Percentiles rank a stretch among this genome's conserved stretches.
Evolutionary conservation across 495 filamentous ascomycete genomes (phyloP).

Genomic region (Saxophila tyrrhenica): DNA sequence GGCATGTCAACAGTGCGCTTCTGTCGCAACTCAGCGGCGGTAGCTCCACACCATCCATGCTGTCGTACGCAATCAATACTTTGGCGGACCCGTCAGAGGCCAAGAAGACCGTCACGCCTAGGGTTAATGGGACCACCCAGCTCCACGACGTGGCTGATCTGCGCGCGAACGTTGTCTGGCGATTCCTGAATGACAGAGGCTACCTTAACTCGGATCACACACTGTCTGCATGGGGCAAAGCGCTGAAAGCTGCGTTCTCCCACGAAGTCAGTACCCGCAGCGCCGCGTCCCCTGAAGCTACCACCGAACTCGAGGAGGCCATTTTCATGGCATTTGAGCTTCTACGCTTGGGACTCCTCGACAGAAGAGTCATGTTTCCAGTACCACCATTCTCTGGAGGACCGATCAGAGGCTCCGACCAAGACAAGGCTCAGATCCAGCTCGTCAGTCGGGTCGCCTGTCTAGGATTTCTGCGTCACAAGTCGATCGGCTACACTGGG

Average conservation of each 20-base stretch:
- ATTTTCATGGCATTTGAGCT: slow-evolving; percentile 72
- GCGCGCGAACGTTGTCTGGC: slow-evolving; percentile 65
- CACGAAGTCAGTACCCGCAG: slow-evolving; percentile 30
- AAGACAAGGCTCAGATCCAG: slow-evolving; percentile 43
- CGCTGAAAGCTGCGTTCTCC: slow-evolving; percentile 52
- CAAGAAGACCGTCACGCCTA: slow-evolving; percentile 46
- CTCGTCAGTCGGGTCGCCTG: slow-evolving; percentile 77
- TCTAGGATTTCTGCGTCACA: slow-evolving; percentile 69
- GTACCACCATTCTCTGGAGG: slow-evolving; percentile 44
- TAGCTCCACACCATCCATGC: background rate
- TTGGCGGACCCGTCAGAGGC: slow-evolving; percentile 56
- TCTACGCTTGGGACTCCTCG: slow-evolving; percentile 64
- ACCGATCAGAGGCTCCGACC: slow-evolving; percentile 16
- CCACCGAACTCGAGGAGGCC: slow-evolving; percentile 45
- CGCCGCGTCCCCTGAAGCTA: background rate
- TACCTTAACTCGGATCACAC: slow-evolving; percentile 73
- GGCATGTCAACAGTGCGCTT: slow-evolving; percentile 54
- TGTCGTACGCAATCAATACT: background rate
- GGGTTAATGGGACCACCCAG: slow-evolving; percentile 15
- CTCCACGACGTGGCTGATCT: slow-evolving; percentile 44
- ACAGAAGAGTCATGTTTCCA: slow-evolving; percentile 44
- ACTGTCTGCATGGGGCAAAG: slow-evolving; percentile 74
- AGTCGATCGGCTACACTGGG: slow-evolving; percentile 82
- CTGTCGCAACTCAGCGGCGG: slow-evolving; percentile 32
- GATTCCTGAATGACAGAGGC: slow-evolving; percentile 77